These are phyloP conservation scores for Clitopilus passeckerianus DNA, from an alignment of 768 basidiomycete genomes.

Conservation along the genomic window DNA sequence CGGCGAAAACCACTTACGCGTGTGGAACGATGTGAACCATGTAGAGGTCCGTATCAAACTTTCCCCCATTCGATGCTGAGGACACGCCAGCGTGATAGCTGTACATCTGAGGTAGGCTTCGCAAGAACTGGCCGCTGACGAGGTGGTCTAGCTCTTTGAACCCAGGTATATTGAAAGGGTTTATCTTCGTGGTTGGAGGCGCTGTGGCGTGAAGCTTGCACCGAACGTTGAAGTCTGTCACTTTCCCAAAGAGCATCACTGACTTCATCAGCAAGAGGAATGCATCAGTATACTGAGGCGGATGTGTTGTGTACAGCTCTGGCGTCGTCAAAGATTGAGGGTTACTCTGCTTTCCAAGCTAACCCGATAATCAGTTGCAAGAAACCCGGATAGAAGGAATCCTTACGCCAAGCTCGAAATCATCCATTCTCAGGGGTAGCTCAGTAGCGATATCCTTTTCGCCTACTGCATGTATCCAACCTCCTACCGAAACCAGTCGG, in stretches of 20 bases:
- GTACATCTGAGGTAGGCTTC: conserved; percentile 63
- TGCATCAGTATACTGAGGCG: conserved; percentile 75
- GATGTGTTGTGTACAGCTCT: conserved; percentile 67
- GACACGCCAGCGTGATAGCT: conserved; percentile 60
- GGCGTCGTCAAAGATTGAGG: conserved; percentile 66
- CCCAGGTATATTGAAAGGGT: conserved; percentile 62
- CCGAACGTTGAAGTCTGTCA: conserved; percentile 83
- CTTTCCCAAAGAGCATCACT: conserved; percentile 79
- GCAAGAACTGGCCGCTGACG: conserved; percentile 61
- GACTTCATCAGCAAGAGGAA: conserved; percentile 79
- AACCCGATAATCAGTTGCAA: conserved; percentile 2
- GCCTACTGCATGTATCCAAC: conserved; percentile 84
- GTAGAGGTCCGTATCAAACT: conserved; percentile 78
- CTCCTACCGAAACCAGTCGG: conserved; percentile 74
- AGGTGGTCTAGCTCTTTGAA: conserved; percentile 71
- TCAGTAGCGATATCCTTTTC: conserved; percentile 84
- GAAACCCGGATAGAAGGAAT: not conserved
- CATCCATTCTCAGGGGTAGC: conserved; percentile 66
- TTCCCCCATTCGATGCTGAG: conserved; percentile 51
- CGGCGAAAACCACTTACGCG: conserved; percentile 50
- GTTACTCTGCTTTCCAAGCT: conserved; percentile 64
- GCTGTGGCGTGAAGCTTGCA: conserved; percentile 64
- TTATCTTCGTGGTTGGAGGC: conserved; percentile 65
- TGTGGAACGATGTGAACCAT: conserved; percentile 85
- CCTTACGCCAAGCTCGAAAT: conserved; percentile 72